Evolutionary conservation across 2,329 filamentous ascomycete species (phyloP), one percentile per base, ranked within the genome.

Genomic region (Alternaria sp.): DNA sequence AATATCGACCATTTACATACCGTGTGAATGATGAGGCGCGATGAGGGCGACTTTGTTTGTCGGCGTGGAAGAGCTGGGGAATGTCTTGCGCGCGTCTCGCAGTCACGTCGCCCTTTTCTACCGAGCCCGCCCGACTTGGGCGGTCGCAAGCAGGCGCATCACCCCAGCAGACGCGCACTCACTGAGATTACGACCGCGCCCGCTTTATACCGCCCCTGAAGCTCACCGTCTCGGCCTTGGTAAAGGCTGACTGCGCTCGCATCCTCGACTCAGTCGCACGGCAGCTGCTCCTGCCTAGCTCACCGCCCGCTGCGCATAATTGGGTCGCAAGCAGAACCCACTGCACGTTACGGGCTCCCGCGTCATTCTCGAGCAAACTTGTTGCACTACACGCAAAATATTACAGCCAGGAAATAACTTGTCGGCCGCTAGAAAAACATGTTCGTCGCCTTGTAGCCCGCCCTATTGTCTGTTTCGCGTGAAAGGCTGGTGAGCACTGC

Each of bases 331-430:
- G 57, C 62, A 62, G 65, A 55, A 65, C 67, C 70, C 61, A 62
- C 67, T 70, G 70, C 69, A 66, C 58, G 21, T 64, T 58, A 62
- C 73, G 70, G 70, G 72, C 72, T 69, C 69, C 59, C 73, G 72
- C 77, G 73, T 75, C 70, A 72, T 66, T 46, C 65, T 57, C 65
- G 57, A 75, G 74, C 76, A 77, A 77, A 78, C 76, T 69, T 67
- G 63, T 63, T 66, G 65, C 72, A 63, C 60, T 69, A 59, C 68
- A 61, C 67, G 59, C 57, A 71, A 72, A 70, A 43, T 49, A 67
- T 63, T 57, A 56, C 59, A 70, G 59, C 67, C 63, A 25, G 57
- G 67, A 49, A 55, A 67, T 50, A 62, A 19, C 63, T 61, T 52
- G 61, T 67, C 25, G 26, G 26, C 36, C 55, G 19, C 21, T 17